Evolutionary conservation across 345 rosid species (phyloP).

Genomic region (Aurinia saxatilis): DNA sequence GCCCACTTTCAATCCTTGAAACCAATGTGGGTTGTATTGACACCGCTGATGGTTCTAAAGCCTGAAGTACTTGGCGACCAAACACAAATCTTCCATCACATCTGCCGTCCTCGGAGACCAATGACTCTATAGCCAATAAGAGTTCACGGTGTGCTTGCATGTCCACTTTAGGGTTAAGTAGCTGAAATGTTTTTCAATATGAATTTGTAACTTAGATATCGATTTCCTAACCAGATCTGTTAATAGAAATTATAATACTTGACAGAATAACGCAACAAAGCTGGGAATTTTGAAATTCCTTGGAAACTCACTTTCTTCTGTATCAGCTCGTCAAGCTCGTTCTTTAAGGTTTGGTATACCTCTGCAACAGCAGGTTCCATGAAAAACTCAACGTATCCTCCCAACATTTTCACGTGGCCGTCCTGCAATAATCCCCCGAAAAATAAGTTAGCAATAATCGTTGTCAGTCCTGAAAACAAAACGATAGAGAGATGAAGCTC

Average conservation of each 20-base stretch:
- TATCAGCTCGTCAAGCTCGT: conserved; percentile 77
- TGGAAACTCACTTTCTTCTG: conserved; percentile 58
- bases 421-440: conserved; percentile 35
- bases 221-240: conserved; percentile 1
- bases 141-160: conserved; percentile 46
- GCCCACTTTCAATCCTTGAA: conserved; percentile 63
- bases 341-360: conserved; percentile 52
- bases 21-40: conserved; percentile 30
- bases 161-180: conserved; percentile 60
- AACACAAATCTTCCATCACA: conserved; percentile 72
- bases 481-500: conserved; percentile 23
- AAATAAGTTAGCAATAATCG: not conserved
- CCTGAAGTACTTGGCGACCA: conserved; percentile 45
- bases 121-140: conserved; percentile 46
- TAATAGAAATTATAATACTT: not conserved
- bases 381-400: conserved; percentile 86
- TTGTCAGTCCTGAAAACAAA: not conserved
- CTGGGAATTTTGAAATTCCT: conserved; percentile 12
- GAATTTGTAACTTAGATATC: not conserved
- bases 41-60: conserved; percentile 26
- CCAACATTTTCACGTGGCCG: conserved; percentile 91
- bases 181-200: conserved; percentile 36
- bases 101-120: conserved; percentile 54
- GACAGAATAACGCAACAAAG: conserved; percentile 8
- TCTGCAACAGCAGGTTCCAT: conserved; percentile 63